Evolutionary conservation across 306 rosid species (phyloP), one percentile per base, ranked within the genome.

Genomic region (Cucurbita ficifolia): DNA sequence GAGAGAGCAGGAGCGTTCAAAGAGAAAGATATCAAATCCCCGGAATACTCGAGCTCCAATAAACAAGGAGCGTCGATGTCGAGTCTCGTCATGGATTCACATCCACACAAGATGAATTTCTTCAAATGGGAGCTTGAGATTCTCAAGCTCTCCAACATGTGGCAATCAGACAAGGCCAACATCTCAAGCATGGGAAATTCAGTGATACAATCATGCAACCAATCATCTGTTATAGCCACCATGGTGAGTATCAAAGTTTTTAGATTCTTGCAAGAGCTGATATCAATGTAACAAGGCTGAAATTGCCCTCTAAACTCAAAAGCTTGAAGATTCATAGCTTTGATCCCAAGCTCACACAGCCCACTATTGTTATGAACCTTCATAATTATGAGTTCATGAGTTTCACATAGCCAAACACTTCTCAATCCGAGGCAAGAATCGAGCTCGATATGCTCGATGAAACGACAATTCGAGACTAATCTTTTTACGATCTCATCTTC

Each of bases 131-230:
- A n/a, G 57, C 81, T 70, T 55, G 83, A 76, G 63, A 84, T 74
- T 50, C 64, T 49, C 48, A 81, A 69, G 45, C 19, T 78, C 54
- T 69, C 78, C 64, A 76, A 74, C 79, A 81, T 48, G 14, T 8
- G 10, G 33, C 81, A 84, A 24, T 42, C 2, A 16, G 0, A 8
- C 5, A 84, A 43, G 10, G 10, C 10, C 64, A 84, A 70, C 14
- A 13, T 70, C 76, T 81, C 87, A 61, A 84, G 78, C 33, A 79
- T 62, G 45, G 73, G 76, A 11, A 73, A 56, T 62, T 81, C 61
- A n/a, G 3, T 17, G 50, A 84, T 57, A 48, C 46, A 46, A 2
- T 78, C 74, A 73, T 55, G 29, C 7, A 81, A 54, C 81, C 87
- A 81, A 16, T 43, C 36, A 33, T 74, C 43, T 17, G 70, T 70